phyloP scores from a whole-genome alignment of 1,139 yeast genomes.

The Saccharomyces hybrid region DNA sequence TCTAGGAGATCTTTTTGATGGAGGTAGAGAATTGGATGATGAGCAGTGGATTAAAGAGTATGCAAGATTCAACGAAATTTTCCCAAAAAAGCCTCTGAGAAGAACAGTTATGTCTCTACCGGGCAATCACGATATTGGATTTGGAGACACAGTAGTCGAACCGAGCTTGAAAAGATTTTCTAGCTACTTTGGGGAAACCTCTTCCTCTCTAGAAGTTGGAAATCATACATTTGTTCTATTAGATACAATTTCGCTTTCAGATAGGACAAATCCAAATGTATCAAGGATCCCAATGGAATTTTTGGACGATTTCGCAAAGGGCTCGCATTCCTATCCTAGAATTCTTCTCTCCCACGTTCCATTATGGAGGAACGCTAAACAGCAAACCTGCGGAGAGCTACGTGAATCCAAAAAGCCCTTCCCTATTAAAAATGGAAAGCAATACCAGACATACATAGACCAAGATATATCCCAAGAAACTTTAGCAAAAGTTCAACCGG shows the following conservation, averaged over 20 bases:
- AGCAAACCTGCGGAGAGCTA: conserved; percentile 55
- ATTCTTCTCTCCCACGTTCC: conserved; percentile 79
- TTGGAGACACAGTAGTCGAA: conserved; percentile 57
- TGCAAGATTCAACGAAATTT: conserved; percentile 57
- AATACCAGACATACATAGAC: conserved; percentile 73
- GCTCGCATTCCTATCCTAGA: conserved; percentile 44
- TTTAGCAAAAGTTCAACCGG: conserved; percentile 52
- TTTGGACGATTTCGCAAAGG: conserved; percentile 24
- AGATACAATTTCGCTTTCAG: conserved; percentile 76
- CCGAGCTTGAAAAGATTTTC: conserved; percentile 55
- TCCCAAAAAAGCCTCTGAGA: conserved; percentile 42
- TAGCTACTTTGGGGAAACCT: conserved; percentile 62
- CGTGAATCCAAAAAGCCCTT: conserved; percentile 59
- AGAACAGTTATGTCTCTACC: conserved; percentile 58
- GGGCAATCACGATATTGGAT: conserved; percentile 96
- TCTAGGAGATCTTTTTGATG: conserved; percentile 89
- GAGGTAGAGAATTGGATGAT: conserved; percentile 84
- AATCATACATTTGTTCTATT: conserved; percentile 71
- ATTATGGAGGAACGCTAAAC: conserved; percentile 48
- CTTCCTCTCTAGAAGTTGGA: conserved; percentile 53
- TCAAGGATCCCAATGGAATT: conserved; percentile 37
- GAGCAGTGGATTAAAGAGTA: conserved; percentile 68
- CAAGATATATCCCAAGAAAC: conserved; percentile 51
- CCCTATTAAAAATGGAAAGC: conserved; percentile 64
- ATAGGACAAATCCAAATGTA: conserved; percentile 38